Evolutionary conservation across 768 basidiomycete genomes (phyloP).

Genomic region (Kockovaella imperatae): DNA sequence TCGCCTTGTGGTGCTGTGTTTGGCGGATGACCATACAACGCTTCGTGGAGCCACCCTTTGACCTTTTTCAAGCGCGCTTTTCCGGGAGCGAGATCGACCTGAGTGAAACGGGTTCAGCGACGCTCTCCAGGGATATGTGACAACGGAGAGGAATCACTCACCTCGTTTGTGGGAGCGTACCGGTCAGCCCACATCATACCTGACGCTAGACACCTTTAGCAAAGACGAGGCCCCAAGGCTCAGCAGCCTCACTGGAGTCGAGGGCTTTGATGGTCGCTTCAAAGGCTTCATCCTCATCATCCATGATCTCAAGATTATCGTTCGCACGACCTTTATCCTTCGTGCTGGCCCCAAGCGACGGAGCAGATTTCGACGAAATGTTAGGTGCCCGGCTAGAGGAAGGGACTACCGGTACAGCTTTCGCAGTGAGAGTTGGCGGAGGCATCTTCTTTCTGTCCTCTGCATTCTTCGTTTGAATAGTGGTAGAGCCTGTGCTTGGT

Average conservation of each 20-base stretch:
- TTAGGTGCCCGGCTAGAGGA: not conserved
- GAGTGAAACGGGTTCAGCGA: not conserved
- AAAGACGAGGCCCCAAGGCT: not conserved
- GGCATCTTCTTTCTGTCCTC: constrained; percentile 29
- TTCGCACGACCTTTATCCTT: constrained; percentile 2
- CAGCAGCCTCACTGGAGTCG: not conserved
- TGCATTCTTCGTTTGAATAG: constrained; percentile 2
- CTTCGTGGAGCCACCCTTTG: constrained; percentile 40
- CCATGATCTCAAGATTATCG: not conserved
- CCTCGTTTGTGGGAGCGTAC: constrained; percentile 25
- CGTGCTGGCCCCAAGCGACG: not conserved
- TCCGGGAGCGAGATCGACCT: constrained; percentile 40
- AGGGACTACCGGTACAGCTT: too few relatives aligned
- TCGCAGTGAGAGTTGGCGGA: constrained; percentile 12
- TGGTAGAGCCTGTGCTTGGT: not conserved
- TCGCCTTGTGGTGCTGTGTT: constrained; percentile 5
- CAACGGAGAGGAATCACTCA: constrained; percentile 10
- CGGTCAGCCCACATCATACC: constrained; percentile 36
- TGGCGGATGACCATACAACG: constrained; percentile 27
- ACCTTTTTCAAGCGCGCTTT: constrained; percentile 34
- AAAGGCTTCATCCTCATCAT: not conserved
- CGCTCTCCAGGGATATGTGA: not conserved
- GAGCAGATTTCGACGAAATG: not conserved
- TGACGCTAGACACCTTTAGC: not conserved
- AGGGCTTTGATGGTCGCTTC: not conserved